Evolutionary conservation across 2,329 filamentous ascomycete genomes (phyloP).

Genomic region (Blumeria graminis): DNA sequence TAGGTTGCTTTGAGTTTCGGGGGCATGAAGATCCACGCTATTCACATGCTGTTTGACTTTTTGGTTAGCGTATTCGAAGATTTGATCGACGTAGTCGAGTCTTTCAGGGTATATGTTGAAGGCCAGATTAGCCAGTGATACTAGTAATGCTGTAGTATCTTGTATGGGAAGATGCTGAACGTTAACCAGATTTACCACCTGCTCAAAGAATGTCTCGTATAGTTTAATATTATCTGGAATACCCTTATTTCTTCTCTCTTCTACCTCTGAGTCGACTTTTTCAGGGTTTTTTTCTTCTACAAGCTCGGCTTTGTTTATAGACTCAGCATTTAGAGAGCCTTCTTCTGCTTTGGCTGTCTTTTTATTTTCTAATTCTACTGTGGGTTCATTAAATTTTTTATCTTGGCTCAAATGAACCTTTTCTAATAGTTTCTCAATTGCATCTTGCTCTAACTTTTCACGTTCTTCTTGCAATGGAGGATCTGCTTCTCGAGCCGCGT

Average conservation of each 20-base stretch:
- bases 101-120: constrained; percentile 87
- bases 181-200: constrained; percentile 82
- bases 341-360: constrained; percentile 12
- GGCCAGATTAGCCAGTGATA: constrained; percentile 82
- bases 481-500: constrained; percentile 71
- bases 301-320: constrained; percentile 7
- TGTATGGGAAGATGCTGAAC: constrained; percentile 78
- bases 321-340: neutral
- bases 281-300: constrained; percentile 15
- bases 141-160: constrained; percentile 78
- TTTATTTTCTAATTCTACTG: constrained; percentile 12
- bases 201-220: constrained; percentile 92
- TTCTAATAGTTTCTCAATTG: constrained; percentile 53
- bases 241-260: constrained; percentile 17
- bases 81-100: constrained; percentile 86
- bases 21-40: constrained; percentile 82
- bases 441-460: constrained; percentile 62
- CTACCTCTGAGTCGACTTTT: constrained; percentile 15
- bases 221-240: constrained; percentile 64
- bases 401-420: constrained; percentile 48
- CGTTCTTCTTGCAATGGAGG: constrained; percentile 45
- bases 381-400: constrained; percentile 7
- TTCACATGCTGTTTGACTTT: constrained; percentile 80
- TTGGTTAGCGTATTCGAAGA: constrained; percentile 64
- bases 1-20: constrained; percentile 67